Evolutionary conservation across 768 basidiomycete species (phyloP), one percentile per base, ranked within the genome.

Genomic region (Cystobasidium tubakii): DNA sequence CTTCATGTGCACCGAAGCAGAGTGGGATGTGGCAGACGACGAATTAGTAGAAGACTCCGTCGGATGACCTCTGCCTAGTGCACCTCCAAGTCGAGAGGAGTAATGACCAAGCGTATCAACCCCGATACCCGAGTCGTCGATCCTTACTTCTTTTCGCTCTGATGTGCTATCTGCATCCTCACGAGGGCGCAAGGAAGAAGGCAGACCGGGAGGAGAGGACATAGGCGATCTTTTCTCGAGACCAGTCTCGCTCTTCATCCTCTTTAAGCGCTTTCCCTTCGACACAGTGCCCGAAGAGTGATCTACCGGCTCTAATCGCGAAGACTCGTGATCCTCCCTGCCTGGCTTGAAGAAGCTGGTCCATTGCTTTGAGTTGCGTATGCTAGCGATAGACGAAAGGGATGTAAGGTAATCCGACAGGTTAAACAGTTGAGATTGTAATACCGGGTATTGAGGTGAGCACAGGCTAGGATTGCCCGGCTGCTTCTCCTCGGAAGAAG

Each of bases 341-440:
- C 92, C 85, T 9, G 92, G 90, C 57, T 87, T 84, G 70, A 93
- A 89, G 77, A 95, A 95, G 19, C 88, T 86, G 79, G 88, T 89
- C 92, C 92, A 95, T 1, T 86, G 83, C 54, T 87, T 85, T 23
- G 87, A 83, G 69, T 85, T 85, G 42, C 90, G 87, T 50, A 93
- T 80, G 1, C 83, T 79, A 2, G 85, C 81, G 53, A 87, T 85
- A 76, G 90, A 91, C 67, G 92, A 87, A 39, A 92, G 80, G 1
- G 87, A 85, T 1, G 91, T 92, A 74, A 95, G 84, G 81, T 92
- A 91, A 23, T 89, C 84, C 4, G 90, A 90, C 62, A 94, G 85
- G 12, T 84, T 85, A 15, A 88, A 33, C 10, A 71, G 69, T 36
- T 71, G 69, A 27, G 69, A 55, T 13, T 53, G 33, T 6, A 46